Percentiles rank a stretch among this genome's conserved stretches.
Conservation (phyloP, 164 flowering plant genomes). For the Dillenia suffruticosa region DNA sequence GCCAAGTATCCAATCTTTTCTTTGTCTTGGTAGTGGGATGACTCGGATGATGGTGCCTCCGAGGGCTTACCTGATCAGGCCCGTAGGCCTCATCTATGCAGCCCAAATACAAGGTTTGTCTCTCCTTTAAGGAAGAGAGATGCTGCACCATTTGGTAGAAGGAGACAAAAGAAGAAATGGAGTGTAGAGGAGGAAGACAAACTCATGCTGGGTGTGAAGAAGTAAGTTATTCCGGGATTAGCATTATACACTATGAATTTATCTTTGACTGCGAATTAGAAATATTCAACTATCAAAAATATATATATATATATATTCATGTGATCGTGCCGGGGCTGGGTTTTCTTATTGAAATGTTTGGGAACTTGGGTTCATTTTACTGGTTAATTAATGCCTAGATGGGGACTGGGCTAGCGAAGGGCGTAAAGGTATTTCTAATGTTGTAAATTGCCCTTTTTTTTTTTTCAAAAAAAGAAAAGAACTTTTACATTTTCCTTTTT, state of each 20-base stretch:
- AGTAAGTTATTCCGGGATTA: conserved; percentile 27
- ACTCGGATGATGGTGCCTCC: conserved; percentile 31
- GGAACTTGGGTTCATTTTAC: too few relatives aligned
- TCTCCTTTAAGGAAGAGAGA: conserved; percentile 52
- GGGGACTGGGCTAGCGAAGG: too few relatives aligned
- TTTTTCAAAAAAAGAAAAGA: too few relatives aligned
- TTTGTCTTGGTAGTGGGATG: conserved; percentile 49
- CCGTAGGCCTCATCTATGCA: conserved; percentile 27
- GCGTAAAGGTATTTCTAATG: too few relatives aligned
- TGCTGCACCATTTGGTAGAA: conserved; percentile 16
- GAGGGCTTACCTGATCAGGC: conserved; percentile 21
- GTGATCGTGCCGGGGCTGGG: too few relatives aligned
- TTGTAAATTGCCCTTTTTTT: too few relatives aligned
- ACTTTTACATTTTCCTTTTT: background rate
- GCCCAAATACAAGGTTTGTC: conserved; percentile 26
- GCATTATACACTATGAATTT: background rate
- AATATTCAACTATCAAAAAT: too few relatives aligned
- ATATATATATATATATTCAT: too few relatives aligned
- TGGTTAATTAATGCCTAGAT: too few relatives aligned
- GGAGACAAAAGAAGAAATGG: conserved; percentile 55
- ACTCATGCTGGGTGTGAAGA: conserved; percentile 48
- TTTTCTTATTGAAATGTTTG: too few relatives aligned
- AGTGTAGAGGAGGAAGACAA: conserved; percentile 67
- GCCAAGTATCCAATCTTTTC: background rate
- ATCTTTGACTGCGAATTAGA: too few relatives aligned